These are phyloP conservation scores for Kandelia obovata DNA, from an alignment of 345 rosid species.

Conservation along the genomic window DNA sequence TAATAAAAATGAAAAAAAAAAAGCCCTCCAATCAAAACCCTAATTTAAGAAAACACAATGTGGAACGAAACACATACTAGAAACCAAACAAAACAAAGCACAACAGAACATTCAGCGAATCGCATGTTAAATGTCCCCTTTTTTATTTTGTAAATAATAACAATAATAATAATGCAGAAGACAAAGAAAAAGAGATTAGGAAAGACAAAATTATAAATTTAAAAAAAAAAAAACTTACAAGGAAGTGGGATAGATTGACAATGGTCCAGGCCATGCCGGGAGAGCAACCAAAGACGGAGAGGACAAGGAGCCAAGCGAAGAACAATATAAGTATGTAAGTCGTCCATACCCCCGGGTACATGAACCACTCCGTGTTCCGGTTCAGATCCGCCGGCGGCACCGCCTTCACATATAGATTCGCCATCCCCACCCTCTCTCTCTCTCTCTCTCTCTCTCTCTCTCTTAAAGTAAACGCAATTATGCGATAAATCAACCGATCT, in stretches of 20 bases:
- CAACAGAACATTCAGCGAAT: too few species aligned
- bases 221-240: slow-evolving; percentile 25
- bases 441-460: not conserved
- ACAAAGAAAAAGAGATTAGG: not conserved
- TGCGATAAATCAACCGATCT: too few species aligned
- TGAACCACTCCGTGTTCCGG: slow-evolving; percentile 88
- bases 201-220: not conserved
- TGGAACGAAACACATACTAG: too few species aligned
- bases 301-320: slow-evolving; percentile 68
- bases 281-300: slow-evolving; percentile 61
- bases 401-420: slow-evolving; percentile 63
- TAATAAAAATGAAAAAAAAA: not conserved
- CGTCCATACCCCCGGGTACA: slow-evolving; percentile 86
- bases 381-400: slow-evolving; percentile 81
- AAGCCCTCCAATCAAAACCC: not conserved
- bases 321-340: slow-evolving; percentile 65
- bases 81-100: too few species aligned
- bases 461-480: too few species aligned
- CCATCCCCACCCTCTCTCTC: slow-evolving; percentile 14
- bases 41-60: not conserved
- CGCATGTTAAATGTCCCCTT: too few species aligned
- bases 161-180: too few species aligned
- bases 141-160: too few species aligned
- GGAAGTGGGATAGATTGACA: slow-evolving; percentile 68
- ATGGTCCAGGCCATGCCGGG: slow-evolving; percentile 87